phyloP scores from a whole-genome alignment of 1,284 basidiomycete species.

The Ganoderma lucidum region DNA sequence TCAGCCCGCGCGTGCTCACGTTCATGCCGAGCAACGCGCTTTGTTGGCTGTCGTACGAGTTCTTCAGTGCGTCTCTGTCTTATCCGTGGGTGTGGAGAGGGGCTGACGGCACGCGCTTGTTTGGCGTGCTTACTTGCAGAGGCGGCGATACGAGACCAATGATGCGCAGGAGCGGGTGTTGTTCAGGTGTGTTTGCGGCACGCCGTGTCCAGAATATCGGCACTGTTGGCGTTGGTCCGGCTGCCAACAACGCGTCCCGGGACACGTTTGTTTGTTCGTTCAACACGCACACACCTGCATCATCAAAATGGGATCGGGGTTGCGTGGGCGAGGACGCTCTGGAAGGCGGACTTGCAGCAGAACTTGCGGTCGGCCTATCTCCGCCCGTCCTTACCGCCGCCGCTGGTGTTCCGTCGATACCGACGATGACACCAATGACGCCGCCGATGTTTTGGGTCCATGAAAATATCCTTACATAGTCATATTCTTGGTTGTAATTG shows the following conservation, averaged over 20 bases:
- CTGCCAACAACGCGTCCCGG: not conserved
- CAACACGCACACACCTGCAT: slow-evolving; percentile 6
- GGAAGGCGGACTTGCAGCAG: not conserved
- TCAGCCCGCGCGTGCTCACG: slow-evolving; percentile 92
- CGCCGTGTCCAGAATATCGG: not conserved
- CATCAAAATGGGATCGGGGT: slow-evolving; percentile 2
- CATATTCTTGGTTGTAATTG: slow-evolving; percentile 23
- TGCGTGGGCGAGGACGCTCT: not conserved
- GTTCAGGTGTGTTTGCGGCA: not conserved
- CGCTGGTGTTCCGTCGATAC: not conserved
- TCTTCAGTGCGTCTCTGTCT: slow-evolving; percentile 82
- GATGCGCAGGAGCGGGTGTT: not conserved
- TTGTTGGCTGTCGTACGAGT: slow-evolving; percentile 97
- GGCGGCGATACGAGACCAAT: slow-evolving; percentile 64
- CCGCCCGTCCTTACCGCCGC: not conserved
- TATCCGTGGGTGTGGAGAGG: not conserved
- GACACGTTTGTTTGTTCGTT: slow-evolving; percentile 1
- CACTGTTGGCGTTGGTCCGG: not conserved
- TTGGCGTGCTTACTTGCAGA: slow-evolving; percentile 49
- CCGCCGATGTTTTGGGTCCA: slow-evolving; percentile 4
- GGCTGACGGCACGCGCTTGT: slow-evolving; percentile 12
- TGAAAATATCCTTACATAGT: slow-evolving; percentile 18
- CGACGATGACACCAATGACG: not conserved
- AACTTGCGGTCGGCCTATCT: not conserved
- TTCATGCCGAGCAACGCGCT: slow-evolving; percentile 98